Evolutionary conservation across 106 monocot species (phyloP).

Genomic region (Chionographis japonica): DNA sequence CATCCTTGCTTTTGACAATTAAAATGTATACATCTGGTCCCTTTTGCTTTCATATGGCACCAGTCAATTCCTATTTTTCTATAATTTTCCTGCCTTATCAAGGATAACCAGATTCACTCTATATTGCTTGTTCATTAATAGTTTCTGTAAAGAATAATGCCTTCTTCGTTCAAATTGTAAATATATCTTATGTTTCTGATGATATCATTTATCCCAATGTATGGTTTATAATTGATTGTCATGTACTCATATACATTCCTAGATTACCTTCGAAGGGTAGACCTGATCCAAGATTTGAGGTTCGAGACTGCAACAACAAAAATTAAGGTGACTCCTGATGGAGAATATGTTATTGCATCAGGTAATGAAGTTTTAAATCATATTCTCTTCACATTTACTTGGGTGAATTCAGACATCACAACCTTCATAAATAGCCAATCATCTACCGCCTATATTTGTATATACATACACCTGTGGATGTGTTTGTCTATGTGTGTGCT

Average conservation of each 20-base stretch:
- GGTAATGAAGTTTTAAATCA: constrained; percentile 26
- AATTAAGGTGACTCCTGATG: constrained; percentile 89
- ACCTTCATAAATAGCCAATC: no score
- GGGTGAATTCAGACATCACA: background rate
- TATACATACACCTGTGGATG: no score
- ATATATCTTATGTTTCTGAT: background rate
- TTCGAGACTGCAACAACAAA: constrained; percentile 86
- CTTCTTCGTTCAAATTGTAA: background rate
- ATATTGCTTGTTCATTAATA: no score
- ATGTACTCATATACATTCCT: background rate
- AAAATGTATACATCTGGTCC: no score
- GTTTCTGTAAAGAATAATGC: no score
- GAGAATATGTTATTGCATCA: constrained; percentile 84
- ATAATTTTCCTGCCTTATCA: no score
- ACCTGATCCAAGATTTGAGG: constrained; percentile 88
- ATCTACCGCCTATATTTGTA: no score
- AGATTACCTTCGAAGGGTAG: constrained; percentile 69
- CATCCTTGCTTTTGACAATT: no score
- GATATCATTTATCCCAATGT: background rate
- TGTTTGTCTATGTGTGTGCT: no score
- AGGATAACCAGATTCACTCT: no score
- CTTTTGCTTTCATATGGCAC: no score
- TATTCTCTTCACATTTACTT: background rate
- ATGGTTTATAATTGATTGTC: background rate
- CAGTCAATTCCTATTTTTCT: no score